phyloP scores from a whole-genome alignment of 345 rosid genomes.

The Clarkia xantiana region DNA sequence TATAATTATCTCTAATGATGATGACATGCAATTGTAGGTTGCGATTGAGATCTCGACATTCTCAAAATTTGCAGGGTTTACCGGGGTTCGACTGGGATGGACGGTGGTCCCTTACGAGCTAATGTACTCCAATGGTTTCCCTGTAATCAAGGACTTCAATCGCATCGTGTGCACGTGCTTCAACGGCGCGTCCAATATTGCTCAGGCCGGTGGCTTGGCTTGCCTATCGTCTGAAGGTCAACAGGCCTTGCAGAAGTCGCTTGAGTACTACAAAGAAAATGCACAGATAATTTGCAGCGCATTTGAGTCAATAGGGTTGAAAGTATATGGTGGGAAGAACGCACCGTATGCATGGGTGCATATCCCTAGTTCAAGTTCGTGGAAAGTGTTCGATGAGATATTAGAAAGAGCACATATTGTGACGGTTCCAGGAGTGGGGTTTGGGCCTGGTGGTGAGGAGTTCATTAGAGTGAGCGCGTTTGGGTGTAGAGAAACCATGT shows the following conservation, averaged over 20 bases:
- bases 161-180: constrained; percentile 72
- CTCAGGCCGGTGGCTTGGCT: constrained; percentile 73
- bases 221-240: constrained; percentile 52
- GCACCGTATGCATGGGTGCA: constrained; percentile 77
- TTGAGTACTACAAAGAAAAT: constrained; percentile 52
- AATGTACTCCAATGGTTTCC: constrained; percentile 46
- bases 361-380: constrained; percentile 45
- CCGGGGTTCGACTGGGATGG: constrained; percentile 90
- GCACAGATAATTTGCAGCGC: constrained; percentile 40
- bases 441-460: constrained; percentile 73
- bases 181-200: constrained; percentile 71
- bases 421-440: constrained; percentile 65
- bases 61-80: constrained; percentile 81
- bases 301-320: constrained; percentile 31
- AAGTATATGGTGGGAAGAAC: constrained; percentile 55
- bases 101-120: constrained; percentile 71
- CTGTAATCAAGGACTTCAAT: constrained; percentile 47
- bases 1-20: too few relatives aligned
- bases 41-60: constrained; percentile 78
- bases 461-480: constrained; percentile 59
- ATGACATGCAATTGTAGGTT: constrained; percentile 32
- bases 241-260: constrained; percentile 25
- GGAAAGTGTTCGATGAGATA: constrained; percentile 58
- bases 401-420: constrained; percentile 53
- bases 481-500: constrained; percentile 28